phyloP scores from a whole-genome alignment of 306 rosid species.

The Biancaea sappan region DNA sequence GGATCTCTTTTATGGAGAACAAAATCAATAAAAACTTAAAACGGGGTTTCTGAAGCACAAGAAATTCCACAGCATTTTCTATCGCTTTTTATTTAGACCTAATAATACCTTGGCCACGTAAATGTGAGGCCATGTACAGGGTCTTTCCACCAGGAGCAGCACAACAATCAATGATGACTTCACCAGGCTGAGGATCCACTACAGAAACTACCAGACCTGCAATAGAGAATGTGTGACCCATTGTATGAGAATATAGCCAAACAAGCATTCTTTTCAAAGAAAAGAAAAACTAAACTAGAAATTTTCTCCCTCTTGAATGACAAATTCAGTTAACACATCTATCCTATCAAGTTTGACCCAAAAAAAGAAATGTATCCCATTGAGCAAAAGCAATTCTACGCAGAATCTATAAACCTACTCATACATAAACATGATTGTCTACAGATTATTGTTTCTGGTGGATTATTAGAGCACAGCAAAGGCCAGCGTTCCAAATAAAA shows the following conservation, averaged over 20 bases:
- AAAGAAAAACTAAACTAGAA: constrained; percentile 13
- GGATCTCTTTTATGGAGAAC: constrained; percentile 2
- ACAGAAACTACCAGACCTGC: constrained; percentile 77
- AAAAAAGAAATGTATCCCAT: not conserved
- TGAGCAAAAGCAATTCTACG: not conserved
- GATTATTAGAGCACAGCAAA: constrained; percentile 24
- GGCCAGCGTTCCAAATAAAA: constrained; percentile 15
- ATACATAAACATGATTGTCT: constrained; percentile 10
- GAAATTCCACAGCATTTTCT: not conserved
- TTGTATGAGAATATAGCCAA: constrained; percentile 19
- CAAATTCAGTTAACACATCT: constrained; percentile 18
- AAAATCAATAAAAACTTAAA: not conserved
- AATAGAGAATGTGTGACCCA: constrained; percentile 34
- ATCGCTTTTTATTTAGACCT: not conserved
- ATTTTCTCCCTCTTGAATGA: not conserved
- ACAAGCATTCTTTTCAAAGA: constrained; percentile 8
- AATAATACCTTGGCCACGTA: constrained; percentile 72
- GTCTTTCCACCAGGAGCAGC: constrained; percentile 98
- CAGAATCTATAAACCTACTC: constrained; percentile 12
- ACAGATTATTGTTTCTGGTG: not conserved
- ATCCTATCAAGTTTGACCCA: not conserved
- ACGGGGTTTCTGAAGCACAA: not conserved
- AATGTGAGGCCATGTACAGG: constrained; percentile 78
- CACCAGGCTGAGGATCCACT: constrained; percentile 84
- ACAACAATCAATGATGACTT: constrained; percentile 75